Evolutionary conservation across 164 flowering plant genomes (phyloP), one percentile per base, ranked within the genome.

Genomic region (Sedum album): DNA sequence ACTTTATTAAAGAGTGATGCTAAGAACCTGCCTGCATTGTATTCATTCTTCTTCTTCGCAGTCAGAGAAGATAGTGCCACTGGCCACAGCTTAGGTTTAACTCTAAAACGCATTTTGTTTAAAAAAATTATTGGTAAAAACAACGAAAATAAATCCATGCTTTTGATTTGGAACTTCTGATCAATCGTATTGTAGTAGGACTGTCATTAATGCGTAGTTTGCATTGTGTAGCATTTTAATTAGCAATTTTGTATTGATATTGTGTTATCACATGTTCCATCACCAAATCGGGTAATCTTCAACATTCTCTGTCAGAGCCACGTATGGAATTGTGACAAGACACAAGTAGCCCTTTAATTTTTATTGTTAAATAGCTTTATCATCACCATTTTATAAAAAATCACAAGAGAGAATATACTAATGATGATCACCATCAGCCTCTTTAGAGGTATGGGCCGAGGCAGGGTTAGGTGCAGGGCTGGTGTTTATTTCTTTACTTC

Each of bases 261-360:
- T n/a, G n/a, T n/a, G n/a, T n/a, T n/a, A n/a, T n/a, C n/a, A n/a
- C n/a, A n/a, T n/a, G n/a, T n/a, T n/a, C n/a, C 62, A 28, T 57
- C 62, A 57, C 33, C 20, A 28, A 57, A 57, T 55, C 61, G 4
- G 2, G 15, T 25, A 23, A 55, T 55, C 62, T 57, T 2, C 1
- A 57, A 57, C 62, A 3, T 57, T 57, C 31, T 4, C 18, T 57
- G 20, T 57, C 17, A 33, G 20, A 57, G 62, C 60, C 62, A 57
- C 62, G 35, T 57, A 33, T 57, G 62, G 62, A 57, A 11, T 2
- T 57, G 62, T 57, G 62, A 57, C 62, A 57, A 57, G 62, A 57
- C 62, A 6, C 61, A 49, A 49, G 9, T 20, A 2, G 25, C 8
- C 57, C 23, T 49, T n/a, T 49, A 49, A 49, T 49, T 13, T 21